Evolutionary conservation across 2,329 filamentous ascomycete species (phyloP), one percentile per base, ranked within the genome.

Genomic region (Botryotinia calthae): DNA sequence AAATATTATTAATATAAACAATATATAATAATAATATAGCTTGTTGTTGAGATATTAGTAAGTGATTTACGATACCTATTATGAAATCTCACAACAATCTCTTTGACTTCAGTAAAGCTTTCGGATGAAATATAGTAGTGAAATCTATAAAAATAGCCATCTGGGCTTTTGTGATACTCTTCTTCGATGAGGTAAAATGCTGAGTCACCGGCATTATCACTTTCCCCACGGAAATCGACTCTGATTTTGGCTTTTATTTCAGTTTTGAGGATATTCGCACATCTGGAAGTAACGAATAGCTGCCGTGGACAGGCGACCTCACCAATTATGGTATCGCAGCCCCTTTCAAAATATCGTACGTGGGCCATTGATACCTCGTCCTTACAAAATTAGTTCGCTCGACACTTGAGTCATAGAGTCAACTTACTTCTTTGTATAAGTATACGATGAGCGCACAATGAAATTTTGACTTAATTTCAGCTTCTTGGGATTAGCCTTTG

Each of bases 271-370:
- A 67, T 62, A 48, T 77, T 71, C 7, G 73, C 56, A 37, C 77
- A 79, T 3, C 66, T 31, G 10, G 44, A 56, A 4, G 72, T 42
- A 1, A 75, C 42, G 28, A 78, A 77, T 9, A 79, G 56, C 48
- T 76, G 76, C n/a, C 51, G 42, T 14, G 74, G 68, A 7, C 73
- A 46, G 2, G 76, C 75, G 5, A 73, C 40, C 28, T 77, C 73
- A 4, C 67, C 71, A 34, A 73, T 59, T 14, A 61, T 58, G 1
- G 75, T 77, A 12, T 54, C 54, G 6, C 51, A 63, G 8, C 75
- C 76, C 20, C 76, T 75, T 14, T 48, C 14, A n/a, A 77, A 76
- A 67, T 74, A 76, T 9, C 70, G 72, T 2, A 77, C 4, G 54
- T 79, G 77, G 14, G 68, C 74, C 34, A 67, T 66, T 16, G 58